phyloP scores from a whole-genome alignment of 2,329 filamentous ascomycete species.

The Alternaria hordeiaustralica region DNA sequence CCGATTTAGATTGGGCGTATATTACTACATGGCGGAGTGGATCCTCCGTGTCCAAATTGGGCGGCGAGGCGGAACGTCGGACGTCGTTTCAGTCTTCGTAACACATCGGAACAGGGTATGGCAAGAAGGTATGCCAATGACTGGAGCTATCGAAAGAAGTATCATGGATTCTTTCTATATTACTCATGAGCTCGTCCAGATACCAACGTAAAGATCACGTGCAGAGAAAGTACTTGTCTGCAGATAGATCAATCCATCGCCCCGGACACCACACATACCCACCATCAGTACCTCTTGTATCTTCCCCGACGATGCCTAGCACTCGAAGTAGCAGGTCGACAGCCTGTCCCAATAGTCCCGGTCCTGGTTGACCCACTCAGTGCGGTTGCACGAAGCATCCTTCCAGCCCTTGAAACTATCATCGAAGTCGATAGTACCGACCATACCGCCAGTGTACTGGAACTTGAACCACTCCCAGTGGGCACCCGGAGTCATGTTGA shows the following conservation, averaged over 20 bases:
- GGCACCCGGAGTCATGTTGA: not conserved
- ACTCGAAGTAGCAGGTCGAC: not conserved
- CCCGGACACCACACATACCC: not conserved
- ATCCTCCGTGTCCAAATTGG: not conserved
- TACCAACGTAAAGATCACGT: not conserved
- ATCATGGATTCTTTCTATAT: not conserved
- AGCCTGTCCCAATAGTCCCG: not conserved
- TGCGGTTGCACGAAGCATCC: not conserved
- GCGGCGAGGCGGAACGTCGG: not conserved
- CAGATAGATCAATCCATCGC: not conserved
- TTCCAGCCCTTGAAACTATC: not conserved
- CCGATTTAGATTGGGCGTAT: not conserved
- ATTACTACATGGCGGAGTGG: not conserved
- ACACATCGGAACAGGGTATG: not conserved
- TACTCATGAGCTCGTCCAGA: not conserved
- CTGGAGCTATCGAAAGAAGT: not conserved
- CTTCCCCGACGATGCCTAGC: not conserved
- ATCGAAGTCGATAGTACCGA: not conserved
- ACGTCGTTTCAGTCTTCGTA: not conserved
- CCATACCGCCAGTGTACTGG: not conserved
- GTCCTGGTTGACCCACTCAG: not conserved
- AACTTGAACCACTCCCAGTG: not conserved
- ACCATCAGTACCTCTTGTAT: not conserved
- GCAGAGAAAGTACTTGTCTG: not conserved
- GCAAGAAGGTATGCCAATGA: rapidly evolving